phyloP scores from a whole-genome alignment of 768 basidiomycete genomes.

The Amanita polypyramis region DNA sequence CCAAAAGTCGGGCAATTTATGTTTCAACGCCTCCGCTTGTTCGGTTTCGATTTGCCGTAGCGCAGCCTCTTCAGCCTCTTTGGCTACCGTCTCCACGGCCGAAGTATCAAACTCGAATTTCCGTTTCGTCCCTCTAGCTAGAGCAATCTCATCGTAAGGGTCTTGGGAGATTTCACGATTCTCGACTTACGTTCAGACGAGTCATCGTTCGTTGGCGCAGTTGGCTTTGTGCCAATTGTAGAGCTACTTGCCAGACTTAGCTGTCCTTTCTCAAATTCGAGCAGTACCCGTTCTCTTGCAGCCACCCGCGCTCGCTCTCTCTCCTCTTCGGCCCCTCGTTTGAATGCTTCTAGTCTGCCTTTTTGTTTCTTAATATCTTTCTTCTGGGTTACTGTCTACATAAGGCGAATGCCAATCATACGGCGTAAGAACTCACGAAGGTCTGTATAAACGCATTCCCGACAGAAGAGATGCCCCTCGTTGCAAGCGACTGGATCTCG shows the following conservation, averaged over 20 bases:
- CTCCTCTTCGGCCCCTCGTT: constrained; percentile 75
- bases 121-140: constrained; percentile 62
- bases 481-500: constrained; percentile 76
- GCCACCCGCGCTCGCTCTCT: constrained; percentile 53
- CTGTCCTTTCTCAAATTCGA: constrained; percentile 85
- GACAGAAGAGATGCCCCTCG: constrained; percentile 91
- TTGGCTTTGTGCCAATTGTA: constrained; percentile 27
- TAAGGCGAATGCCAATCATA: constrained; percentile 2
- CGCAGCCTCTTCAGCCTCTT: constrained; percentile 85
- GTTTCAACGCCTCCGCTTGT: constrained; percentile 73
- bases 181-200: constrained; percentile 19
- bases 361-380: constrained; percentile 91
- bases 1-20: constrained; percentile 97
- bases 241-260: constrained; percentile 47
- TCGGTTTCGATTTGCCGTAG: constrained; percentile 74
- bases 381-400: constrained; percentile 66
- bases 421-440: constrained; percentile 42
- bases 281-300: constrained; percentile 81
- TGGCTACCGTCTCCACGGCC: constrained; percentile 58
- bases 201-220: constrained; percentile 21
- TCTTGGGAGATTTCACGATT: background rate
- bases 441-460: constrained; percentile 86
- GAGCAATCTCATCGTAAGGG: background rate
- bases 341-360: constrained; percentile 60
- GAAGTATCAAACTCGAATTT: constrained; percentile 78